Percentiles rank a stretch among this genome's conserved stretches.
These are phyloP conservation scores for Cercospora citrullina DNA, from an alignment of 2,329 filamentous ascomycete genomes.

Conservation along the genomic window DNA sequence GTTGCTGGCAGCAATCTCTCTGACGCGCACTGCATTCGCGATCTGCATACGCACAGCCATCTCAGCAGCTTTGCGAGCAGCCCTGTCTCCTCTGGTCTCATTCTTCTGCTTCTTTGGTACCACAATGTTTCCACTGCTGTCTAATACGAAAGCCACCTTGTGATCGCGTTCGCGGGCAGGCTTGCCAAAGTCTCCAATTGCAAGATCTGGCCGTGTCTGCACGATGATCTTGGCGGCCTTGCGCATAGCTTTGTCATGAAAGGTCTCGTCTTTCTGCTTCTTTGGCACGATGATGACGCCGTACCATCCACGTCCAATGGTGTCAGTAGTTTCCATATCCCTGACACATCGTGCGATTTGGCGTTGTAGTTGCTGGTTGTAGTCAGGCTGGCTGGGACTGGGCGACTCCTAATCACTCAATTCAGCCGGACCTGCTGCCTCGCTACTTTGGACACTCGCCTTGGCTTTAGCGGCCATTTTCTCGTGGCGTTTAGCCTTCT, in stretches of 20 bases:
- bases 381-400: not conserved
- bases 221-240: not conserved
- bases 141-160: not conserved
- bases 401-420: constrained; percentile 1
- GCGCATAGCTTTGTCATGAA: not conserved
- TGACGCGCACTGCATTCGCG: not conserved
- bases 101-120: not conserved
- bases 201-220: not conserved
- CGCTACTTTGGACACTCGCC: not conserved
- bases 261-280: not conserved
- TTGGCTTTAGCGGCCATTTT: constrained; percentile 37
- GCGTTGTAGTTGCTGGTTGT: not conserved
- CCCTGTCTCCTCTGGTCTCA: not conserved
- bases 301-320: not conserved
- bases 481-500: constrained; percentile 55
- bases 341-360: not conserved
- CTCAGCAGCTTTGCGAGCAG: not conserved
- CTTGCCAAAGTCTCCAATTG: not conserved
- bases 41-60: not conserved
- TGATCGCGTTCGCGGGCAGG: not conserved
- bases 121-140: not conserved
- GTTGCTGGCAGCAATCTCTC: not conserved
- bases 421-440: not conserved
- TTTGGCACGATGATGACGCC: constrained; percentile 2
- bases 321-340: not conserved